Conservation (phyloP, 768 basidiomycete genomes). For the Galerina marginata region DNA sequence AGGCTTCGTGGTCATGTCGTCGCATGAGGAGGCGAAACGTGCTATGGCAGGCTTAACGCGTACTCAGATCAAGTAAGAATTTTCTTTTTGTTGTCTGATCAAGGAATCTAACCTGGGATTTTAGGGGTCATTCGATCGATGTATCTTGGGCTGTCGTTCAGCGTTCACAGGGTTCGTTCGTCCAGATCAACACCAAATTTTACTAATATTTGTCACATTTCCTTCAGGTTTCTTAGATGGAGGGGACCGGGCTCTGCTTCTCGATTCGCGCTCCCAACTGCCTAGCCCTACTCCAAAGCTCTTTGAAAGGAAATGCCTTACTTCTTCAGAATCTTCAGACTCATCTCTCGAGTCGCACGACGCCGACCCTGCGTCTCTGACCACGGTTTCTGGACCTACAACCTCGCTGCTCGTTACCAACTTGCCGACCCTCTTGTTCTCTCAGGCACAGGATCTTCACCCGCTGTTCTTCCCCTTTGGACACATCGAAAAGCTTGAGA, state of each 20-base stretch:
- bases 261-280: conserved; percentile 51
- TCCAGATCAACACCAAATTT: background rate
- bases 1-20: conserved; percentile 83
- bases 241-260: conserved; percentile 72
- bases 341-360: conserved; percentile 32
- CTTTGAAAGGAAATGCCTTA: conserved; percentile 28
- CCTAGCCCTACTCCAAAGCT: conserved; percentile 29
- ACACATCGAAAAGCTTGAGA: conserved; percentile 64
- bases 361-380: conserved; percentile 35
- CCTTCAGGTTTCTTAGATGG: conserved; percentile 77
- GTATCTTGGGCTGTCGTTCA: conserved; percentile 90
- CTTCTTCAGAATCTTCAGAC: conserved; percentile 38
- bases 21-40: conserved; percentile 69
- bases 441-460: conserved; percentile 67
- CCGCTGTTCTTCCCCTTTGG: conserved; percentile 81
- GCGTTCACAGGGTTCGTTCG: conserved; percentile 70
- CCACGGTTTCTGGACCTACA: conserved; percentile 46
- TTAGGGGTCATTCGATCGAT: conserved; percentile 76
- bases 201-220: conserved; percentile 3
- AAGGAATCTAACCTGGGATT: conserved; percentile 4
- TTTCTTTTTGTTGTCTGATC: background rate
- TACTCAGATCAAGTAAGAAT: conserved; percentile 67
- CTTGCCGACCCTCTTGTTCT: conserved; percentile 69
- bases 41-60: conserved; percentile 74
- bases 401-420: conserved; percentile 65